Evolutionary conservation across 495 filamentous ascomycete species (phyloP).

Genomic region (Annulohypoxylon moriforme): DNA sequence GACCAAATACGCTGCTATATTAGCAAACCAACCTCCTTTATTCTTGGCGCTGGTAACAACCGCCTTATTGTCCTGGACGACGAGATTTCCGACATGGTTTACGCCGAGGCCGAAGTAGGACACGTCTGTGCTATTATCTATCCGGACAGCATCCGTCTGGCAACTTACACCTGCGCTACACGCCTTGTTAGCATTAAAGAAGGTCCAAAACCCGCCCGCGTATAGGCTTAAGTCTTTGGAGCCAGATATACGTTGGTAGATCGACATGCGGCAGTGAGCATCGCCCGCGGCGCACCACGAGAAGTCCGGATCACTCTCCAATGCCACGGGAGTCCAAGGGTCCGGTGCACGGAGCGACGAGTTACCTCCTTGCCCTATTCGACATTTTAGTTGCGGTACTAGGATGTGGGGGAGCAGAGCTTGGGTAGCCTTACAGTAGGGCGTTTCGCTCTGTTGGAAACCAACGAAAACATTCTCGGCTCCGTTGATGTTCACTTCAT

Average conservation of each 20-base stretch:
- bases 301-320: constrained; percentile 7
- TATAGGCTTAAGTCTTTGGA: background rate
- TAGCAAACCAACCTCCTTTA: constrained; percentile 8
- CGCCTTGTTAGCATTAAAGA: background rate
- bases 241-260: background rate
- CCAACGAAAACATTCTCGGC: constrained; percentile 1
- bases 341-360: background rate
- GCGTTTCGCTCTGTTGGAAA: constrained; percentile 6
- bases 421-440: background rate
- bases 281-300: constrained; percentile 8
- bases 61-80: background rate
- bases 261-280: constrained; percentile 10
- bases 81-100: constrained; percentile 2
- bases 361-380: constrained; percentile 3
- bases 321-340: background rate
- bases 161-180: background rate
- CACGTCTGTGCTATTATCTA: background rate
- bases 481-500: constrained; percentile 6
- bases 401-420: background rate
- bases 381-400: background rate
- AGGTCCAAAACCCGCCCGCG: constrained; percentile 4
- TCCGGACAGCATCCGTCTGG: background rate
- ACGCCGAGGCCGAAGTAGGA: constrained; percentile 2
- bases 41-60: background rate
- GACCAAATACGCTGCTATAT: background rate